Conservation (phyloP, 441 rosid species). For the Jatropha multifida region DNA sequence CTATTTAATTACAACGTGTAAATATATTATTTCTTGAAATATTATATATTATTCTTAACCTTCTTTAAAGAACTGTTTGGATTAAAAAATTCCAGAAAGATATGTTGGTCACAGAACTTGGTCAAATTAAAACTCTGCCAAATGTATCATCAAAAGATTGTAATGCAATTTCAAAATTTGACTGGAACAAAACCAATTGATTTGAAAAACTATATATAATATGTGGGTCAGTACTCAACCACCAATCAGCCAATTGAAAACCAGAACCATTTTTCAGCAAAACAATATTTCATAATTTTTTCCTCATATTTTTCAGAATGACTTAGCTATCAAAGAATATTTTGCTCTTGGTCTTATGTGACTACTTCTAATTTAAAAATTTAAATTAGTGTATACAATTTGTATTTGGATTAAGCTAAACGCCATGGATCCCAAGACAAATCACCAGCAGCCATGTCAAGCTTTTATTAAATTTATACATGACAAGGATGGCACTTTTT, state of each 20-base stretch:
- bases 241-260: slow-evolving; percentile 19
- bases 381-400: neutral
- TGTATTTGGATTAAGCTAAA: slow-evolving; percentile 11
- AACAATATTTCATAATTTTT: neutral
- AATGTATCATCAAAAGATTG: neutral
- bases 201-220: neutral
- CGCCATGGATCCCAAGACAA: neutral
- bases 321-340: slow-evolving; percentile 10
- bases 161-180: slow-evolving; percentile 21
- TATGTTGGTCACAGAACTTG: slow-evolving; percentile 8
- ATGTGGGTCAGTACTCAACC: slow-evolving; percentile 26
- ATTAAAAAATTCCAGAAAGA: slow-evolving; percentile 5
- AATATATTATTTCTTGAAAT: neutral
- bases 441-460: slow-evolving; percentile 9
- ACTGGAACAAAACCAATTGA: slow-evolving; percentile 12
- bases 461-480: neutral
- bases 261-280: slow-evolving; percentile 6
- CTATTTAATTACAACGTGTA: too few relatives aligned
- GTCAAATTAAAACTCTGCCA: slow-evolving; percentile 18
- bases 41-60: neutral
- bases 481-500: slow-evolving; percentile 6
- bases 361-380: neutral
- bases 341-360: slow-evolving; percentile 18
- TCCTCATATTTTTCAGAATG: neutral
- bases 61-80: neutral